Evolutionary conservation across 805 yeast species (phyloP), one percentile per base, ranked within the genome.

Genomic region (Candida wancherniae): DNA sequence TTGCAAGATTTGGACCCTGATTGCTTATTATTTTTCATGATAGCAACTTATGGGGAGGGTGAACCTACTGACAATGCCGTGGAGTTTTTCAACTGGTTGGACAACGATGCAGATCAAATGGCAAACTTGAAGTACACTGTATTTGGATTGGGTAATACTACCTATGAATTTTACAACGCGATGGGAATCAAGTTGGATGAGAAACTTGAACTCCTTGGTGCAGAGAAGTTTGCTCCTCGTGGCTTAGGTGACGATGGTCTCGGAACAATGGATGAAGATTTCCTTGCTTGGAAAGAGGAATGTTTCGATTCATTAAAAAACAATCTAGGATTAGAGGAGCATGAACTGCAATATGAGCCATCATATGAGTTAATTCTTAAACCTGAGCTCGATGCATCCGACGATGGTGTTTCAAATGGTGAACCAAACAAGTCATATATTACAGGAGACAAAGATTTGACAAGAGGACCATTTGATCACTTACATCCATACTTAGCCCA

Each of bases 11-110:
- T 90, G 40, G 73, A 79, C 13, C 62, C 66, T 11, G 73, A 73
- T 37, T 64, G 74, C 33, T 77, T 77, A 13, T 57, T 63, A 17
- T 61, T 64, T 36, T 80, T 90, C 50, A 70, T 90, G 52, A 68
- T 87, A 63, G 92, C 97, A 19, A 86, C 96, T 8, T 92, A 92
- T 50, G 98, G 98, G 47, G 98, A 90, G 63, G 98, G 98, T 53
- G 98, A 90, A 57, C 95, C 95, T 47, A 90, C 98, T 9, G 98
- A 90, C 57, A 84, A 85, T 48, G 92, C 97, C n/a, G 73, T 74
- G 24, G 77, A 76, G 22, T 85, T 92, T 55, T 78, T 76, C 52
- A 82, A 80, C 36, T 77, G 64, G 51, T 71, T 88, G 49, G 73
- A 77, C 19, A 58, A 67, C 32, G 75, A 71, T 29, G 71, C 63